Conservation (phyloP, 2,329 filamentous ascomycete species). For the Nigrospora oryzae region DNA sequence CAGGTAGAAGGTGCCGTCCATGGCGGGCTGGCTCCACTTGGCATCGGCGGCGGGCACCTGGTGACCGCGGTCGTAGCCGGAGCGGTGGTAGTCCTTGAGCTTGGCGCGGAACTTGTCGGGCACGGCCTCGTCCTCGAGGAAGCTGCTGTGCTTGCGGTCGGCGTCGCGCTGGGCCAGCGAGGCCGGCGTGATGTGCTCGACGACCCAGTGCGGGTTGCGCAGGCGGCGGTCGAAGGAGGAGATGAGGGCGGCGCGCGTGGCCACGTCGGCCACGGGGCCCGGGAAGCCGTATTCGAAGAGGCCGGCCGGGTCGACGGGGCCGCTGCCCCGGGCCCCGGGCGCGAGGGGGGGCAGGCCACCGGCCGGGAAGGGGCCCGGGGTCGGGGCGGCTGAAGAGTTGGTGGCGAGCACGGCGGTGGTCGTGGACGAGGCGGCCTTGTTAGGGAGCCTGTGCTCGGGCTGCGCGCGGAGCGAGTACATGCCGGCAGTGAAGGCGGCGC, state of each 20-base stretch:
- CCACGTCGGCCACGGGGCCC: constrained; percentile 77
- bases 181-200: constrained; percentile 88
- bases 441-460: constrained; percentile 25
- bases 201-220: constrained; percentile 89
- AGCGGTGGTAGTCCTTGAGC: constrained; percentile 89
- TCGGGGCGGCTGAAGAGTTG: constrained; percentile 21
- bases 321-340: constrained; percentile 21
- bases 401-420: constrained; percentile 23
- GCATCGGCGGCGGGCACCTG: constrained; percentile 95
- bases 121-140: constrained; percentile 72
- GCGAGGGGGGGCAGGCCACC: constrained; percentile 17
- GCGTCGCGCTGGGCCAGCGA: constrained; percentile 68
- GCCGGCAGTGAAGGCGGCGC: constrained; percentile 64
- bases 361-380: constrained; percentile 41
- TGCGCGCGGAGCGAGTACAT: constrained; percentile 50
- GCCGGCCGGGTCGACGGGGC: constrained; percentile 63
- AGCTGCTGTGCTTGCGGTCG: constrained; percentile 76
- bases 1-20: constrained; percentile 91
- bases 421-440: constrained; percentile 27
- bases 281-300: constrained; percentile 87
- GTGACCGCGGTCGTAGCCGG: constrained; percentile 91
- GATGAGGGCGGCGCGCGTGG: constrained; percentile 66
- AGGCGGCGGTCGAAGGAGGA: constrained; percentile 86
- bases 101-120: constrained; percentile 83
- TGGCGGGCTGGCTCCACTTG: constrained; percentile 88